Evolutionary conservation across 371 early-diverging fungal species (phyloP), one percentile per base, ranked within the genome.

Genomic region (Caulochytrium protostelioides): DNA sequence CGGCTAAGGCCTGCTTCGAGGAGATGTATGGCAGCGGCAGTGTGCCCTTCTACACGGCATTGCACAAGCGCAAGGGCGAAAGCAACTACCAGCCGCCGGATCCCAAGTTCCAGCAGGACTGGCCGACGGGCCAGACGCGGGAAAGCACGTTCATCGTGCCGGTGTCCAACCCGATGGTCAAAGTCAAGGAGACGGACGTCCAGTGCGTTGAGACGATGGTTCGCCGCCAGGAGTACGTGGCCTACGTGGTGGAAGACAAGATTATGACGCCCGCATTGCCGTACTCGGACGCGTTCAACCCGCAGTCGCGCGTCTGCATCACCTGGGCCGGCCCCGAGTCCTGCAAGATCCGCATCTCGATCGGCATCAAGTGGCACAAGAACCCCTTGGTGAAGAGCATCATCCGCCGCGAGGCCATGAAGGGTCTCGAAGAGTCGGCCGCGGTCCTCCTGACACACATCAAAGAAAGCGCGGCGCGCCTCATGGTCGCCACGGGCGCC

Each of bases 201-300:
- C 34, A 44, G 2, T 34, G 37, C 4, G 50, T 31, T 19, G 21
- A 34, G 21, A 47, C 37, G 12, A 10, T 47, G 27, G 27, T 46
- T 25, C 47, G 47, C 28, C 34, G 32, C 21, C 22, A 29, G 5
- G 53, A 52, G 10, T 31, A 32, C 20, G 34, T 43, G 53, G 32
- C 39, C 6, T 60, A 60, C 26, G 50, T 54, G 2, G 46, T 62
- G 19, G 49, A 55, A 31, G 20, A 26, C 1, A 12, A 35, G 15
- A 38, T 32, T 24, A n/a, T 19, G 25, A 86, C 91, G 9, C 86
- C 86, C 2, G 74, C 78, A 42, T 69, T 87, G 0, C 87, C 89
- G 7, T 79, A 79, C 17, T 83, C 82, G 13, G 64, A 70, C 16
- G 54, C 72, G 17, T 90, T 90, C 47, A 49, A 50, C 19, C 62